phyloP scores from a whole-genome alignment of 2,329 filamentous ascomycete genomes.

The Xylaria arbuscula region DNA sequence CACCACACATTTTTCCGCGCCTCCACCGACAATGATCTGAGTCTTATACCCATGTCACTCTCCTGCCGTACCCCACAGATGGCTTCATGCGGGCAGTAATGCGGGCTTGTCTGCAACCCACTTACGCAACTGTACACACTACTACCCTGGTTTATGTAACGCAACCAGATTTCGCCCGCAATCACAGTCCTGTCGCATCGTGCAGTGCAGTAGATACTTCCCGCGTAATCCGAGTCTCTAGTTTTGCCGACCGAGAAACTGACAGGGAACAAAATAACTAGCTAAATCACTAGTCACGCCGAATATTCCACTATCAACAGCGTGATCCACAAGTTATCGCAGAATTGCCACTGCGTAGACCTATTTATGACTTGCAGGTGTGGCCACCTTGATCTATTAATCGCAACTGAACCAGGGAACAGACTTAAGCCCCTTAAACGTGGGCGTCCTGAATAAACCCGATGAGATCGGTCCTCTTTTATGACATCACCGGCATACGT shows the following conservation, averaged over 20 bases:
- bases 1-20: background rate
- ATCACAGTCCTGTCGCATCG: constrained; percentile 27
- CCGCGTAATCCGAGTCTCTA: constrained; percentile 22
- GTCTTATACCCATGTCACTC: constrained; percentile 29
- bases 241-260: constrained; percentile 3
- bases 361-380: constrained; percentile 32
- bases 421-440: constrained; percentile 22
- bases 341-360: constrained; percentile 18
- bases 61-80: constrained; percentile 34
- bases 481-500: constrained; percentile 32
- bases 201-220: background rate
- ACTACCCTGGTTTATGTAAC: constrained; percentile 20
- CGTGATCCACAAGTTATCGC: constrained; percentile 4
- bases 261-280: background rate
- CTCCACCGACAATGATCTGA: constrained; percentile 17
- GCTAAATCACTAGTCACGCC: background rate
- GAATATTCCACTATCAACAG: background rate
- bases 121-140: constrained; percentile 30
- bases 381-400: constrained; percentile 20
- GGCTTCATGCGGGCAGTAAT: constrained; percentile 30
- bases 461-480: constrained; percentile 16
- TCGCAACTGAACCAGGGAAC: constrained; percentile 22
- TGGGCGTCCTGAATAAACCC: constrained; percentile 27
- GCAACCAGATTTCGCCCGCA: constrained; percentile 20
- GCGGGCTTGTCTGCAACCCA: constrained; percentile 31